These are phyloP conservation scores for Aspergillus conjunctus DNA, from an alignment of 495 filamentous ascomycete species.

Conservation along the genomic window DNA sequence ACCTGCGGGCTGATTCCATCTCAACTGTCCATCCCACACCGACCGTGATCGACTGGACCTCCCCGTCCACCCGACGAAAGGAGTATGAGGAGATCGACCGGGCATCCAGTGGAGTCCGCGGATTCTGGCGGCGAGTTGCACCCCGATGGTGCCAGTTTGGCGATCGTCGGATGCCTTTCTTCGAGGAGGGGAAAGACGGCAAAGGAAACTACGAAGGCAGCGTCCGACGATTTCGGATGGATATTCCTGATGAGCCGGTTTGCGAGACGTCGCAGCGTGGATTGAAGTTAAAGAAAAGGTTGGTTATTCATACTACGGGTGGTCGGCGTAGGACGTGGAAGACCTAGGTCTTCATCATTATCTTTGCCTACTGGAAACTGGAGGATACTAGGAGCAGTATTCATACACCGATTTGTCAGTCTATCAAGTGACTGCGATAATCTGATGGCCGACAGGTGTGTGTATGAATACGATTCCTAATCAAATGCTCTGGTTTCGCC, in stretches of 20 bases:
- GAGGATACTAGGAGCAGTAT: too few species aligned
- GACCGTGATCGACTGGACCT: conserved; percentile 55
- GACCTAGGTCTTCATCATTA: conserved; percentile 6
- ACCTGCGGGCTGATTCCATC: conserved; percentile 24
- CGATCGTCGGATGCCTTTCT: conserved; percentile 40
- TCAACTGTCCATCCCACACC: conserved; percentile 39
- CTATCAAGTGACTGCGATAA: too few species aligned
- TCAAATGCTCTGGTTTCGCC: neutral
- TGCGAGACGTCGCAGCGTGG: conserved; percentile 12
- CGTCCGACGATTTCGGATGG: conserved; percentile 53
- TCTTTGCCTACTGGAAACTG: neutral
- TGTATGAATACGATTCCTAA: neutral
- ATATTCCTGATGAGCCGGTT: conserved; percentile 40
- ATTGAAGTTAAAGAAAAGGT: conserved; percentile 21
- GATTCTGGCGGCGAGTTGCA: conserved; percentile 47
- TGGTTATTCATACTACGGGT: conserved; percentile 14
- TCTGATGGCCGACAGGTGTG: neutral
- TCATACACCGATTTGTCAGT: too few species aligned
- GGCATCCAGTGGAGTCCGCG: conserved; percentile 47
- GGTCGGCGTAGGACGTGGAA: conserved; percentile 7
- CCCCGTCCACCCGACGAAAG: conserved; percentile 45
- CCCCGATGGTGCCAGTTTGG: conserved; percentile 44
- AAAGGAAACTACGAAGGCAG: conserved; percentile 47
- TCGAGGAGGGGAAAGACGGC: conserved; percentile 43
- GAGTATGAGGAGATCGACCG: conserved; percentile 56